Conservation (phyloP, 345 rosid species). For the Hibiscus syriacus region DNA sequence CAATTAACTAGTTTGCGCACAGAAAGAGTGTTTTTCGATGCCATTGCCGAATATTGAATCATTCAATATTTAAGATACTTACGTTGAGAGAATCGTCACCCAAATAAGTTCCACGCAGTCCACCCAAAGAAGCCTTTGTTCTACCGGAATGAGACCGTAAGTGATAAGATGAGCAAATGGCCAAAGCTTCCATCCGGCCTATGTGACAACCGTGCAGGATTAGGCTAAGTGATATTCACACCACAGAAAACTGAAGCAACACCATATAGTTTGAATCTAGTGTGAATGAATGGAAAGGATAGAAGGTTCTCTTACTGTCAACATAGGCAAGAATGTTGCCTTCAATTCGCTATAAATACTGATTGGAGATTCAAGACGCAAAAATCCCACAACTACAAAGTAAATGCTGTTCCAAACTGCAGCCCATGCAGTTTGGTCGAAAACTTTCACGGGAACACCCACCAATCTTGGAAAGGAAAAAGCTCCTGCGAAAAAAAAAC, state of each 20-base stretch:
- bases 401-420: constrained; percentile 93
- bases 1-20: background rate
- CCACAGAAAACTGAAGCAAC: background rate
- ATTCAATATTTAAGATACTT: constrained; percentile 21
- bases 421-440: constrained; percentile 93
- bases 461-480: constrained; percentile 87
- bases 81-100: constrained; percentile 99
- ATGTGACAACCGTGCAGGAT: constrained; percentile 17
- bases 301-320: constrained; percentile 50
- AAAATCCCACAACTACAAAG: constrained; percentile 53
- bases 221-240: background rate
- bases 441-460: constrained; percentile 94
- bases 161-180: constrained; percentile 97
- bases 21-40: background rate
- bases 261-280: background rate
- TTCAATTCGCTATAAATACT: constrained; percentile 55
- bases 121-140: constrained; percentile 97
- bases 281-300: background rate
- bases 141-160: constrained; percentile 81
- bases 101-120: constrained; percentile 93
- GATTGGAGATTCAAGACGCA: constrained; percentile 75
- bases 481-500: constrained; percentile 38
- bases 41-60: background rate
- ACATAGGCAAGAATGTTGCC: constrained; percentile 81
- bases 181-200: constrained; percentile 99